Evolutionary conservation across 2,329 filamentous ascomycete genomes (phyloP), one percentile per base, ranked within the genome.

Genomic region (Exophiala alcalophila): DNA sequence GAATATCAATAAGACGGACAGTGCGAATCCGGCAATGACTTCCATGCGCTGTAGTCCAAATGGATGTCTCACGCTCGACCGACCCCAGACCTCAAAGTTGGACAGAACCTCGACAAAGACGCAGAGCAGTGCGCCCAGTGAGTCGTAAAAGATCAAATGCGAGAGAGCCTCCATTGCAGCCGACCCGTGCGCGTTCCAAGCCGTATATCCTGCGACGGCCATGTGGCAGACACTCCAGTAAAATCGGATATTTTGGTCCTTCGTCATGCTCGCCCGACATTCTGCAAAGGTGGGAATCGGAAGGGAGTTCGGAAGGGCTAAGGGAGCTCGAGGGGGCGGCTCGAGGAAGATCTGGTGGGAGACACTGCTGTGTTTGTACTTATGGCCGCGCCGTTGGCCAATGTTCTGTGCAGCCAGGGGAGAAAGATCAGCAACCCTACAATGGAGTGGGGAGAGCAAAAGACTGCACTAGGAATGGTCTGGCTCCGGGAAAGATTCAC

Each of bases 41-140:
- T 98, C 92, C 45, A 86, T 86, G 40, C 92, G 80, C 67, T 96
- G 88, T 16, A 98, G 77, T 3, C 78, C 90, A 61, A 98, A 98
- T 0, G 92, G 92, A 65, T 98, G 89, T 16, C 90, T 83, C 56
- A 98, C 85, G 54, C 84, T 94, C 56, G 86, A 91, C 32, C 91
- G 80, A 53, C 88, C 87, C 92, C 92, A 98, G 27, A 97, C 90
- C 62, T 98, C 92, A 58, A 98, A 98, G 64, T 98, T 98, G 37
- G 86, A 83, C 33, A 96, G 78, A 1, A 97, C 86, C 60, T 98
- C 92, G 32, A 97, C 91, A 9, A 80, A 82, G 3, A 95, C 89
- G 63, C 91, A 97, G 4, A 97, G 79, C 33, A 90, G 82, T 4
- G 92, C 92, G 23, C 89, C 92, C 2, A 94, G 80, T 6, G 92